Percentiles rank a stretch among this genome's conserved stretches.
Conservation (phyloP, 2,329 filamentous ascomycete genomes). For the Paramyrothecium roridum region DNA sequence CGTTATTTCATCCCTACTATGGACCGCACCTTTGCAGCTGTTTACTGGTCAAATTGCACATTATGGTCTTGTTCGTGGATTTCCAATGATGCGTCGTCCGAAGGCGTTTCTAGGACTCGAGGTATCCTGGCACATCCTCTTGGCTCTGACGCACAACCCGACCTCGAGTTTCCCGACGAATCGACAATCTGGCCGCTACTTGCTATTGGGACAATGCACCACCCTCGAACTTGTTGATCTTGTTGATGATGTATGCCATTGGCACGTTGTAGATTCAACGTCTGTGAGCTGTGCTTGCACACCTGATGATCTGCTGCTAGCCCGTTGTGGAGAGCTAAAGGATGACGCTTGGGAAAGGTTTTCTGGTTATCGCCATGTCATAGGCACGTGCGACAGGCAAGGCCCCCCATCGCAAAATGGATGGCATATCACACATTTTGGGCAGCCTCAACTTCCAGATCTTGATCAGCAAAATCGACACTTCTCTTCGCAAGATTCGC, state of each 20-base stretch:
- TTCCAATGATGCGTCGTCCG: not conserved
- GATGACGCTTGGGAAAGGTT: not conserved
- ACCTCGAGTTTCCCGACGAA: not conserved
- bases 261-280: not conserved
- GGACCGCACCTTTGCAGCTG: not conserved
- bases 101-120: not conserved
- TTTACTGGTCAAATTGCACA: not conserved
- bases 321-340: too few species aligned
- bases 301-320: too few species aligned
- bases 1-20: not conserved
- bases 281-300: not conserved
- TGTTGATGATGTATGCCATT: not conserved
- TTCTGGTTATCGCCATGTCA: not conserved
- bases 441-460: too few species aligned
- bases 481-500: not conserved
- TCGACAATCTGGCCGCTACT: not conserved
- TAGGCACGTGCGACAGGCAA: not conserved
- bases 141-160: not conserved
- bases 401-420: too few species aligned
- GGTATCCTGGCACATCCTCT: not conserved
- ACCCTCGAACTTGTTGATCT: not conserved
- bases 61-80: not conserved
- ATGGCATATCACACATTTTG: too few species aligned
- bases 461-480: not conserved
- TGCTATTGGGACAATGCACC: not conserved